Evolutionary conservation across 1,284 basidiomycete species (phyloP), one percentile per base, ranked within the genome.

Genomic region (Rhodotorula sp.): DNA sequence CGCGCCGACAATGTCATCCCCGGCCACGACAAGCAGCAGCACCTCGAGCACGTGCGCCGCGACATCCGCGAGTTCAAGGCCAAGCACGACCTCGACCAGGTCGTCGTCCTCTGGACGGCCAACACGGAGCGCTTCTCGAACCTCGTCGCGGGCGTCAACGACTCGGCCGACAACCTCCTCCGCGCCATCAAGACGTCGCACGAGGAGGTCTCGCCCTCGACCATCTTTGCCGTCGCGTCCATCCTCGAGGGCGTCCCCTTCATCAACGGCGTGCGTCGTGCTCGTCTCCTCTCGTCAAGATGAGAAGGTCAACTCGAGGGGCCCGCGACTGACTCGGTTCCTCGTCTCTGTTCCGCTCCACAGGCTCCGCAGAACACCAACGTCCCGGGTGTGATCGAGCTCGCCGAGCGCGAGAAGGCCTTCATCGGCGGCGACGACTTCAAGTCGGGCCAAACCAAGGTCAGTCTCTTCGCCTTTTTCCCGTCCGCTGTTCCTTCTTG

Each of bases 361-460:
- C 56, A 61, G 60, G 96, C 66, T 94, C 95, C 96, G 27, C 96
- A 99, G 87, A 99, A 99, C 88, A 98, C 96, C 12, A 98, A 98
- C 80, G 94, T 99, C 46, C 96, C 97, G 2, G 96, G 97, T 78
- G 90, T 90, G 78, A 91, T 99, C 80, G 87, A 90, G 80, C 91
- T 99, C 74, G 93, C 96, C 63, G 95, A 98, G 86, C 86, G 88
- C 78, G 84, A 91, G 79, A 86, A 90, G 81, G 90, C 93, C 14
- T 98, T 98, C 85, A 97, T 99, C 79, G 95, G 93, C 68, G 95
- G 97, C 65, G 96, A 98, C 81, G 96, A 99, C 81, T 90, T 99
- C 84, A 99, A 99, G 87, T 81, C 80, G 27, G 83, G 83, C 52
- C 83, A 84, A 79, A 84, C 83, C 66, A 83, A 83, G 77, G 81